A percentile compares a stretch with the other conserved stretches of the same genome.
Evolutionary conservation across 306 rosid species (phyloP).

Genomic region (Pyrus pyrifolia): DNA sequence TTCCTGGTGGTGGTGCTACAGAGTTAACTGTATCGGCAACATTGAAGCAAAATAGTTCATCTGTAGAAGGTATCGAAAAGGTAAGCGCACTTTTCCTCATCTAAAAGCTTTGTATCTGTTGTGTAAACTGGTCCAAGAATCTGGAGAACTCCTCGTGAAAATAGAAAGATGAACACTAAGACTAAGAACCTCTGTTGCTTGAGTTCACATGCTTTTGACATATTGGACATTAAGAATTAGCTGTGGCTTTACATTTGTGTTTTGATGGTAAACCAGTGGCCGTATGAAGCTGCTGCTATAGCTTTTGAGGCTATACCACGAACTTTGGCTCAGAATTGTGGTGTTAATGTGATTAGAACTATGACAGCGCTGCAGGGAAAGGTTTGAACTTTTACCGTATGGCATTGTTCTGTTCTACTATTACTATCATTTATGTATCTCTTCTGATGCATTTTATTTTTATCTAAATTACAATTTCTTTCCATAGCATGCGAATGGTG

Average conservation of each 20-base stretch:
- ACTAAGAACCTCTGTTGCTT: not conserved
- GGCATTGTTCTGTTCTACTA: not conserved
- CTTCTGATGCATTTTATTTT: not conserved
- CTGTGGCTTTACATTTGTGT: not conserved
- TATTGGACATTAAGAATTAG: not conserved
- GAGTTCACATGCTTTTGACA: not conserved
- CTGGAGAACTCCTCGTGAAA: not conserved
- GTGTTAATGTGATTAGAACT: slow-evolving; percentile 88
- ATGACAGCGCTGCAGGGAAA: slow-evolving; percentile 97
- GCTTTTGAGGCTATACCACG: slow-evolving; percentile 99
- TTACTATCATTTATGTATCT: not conserved
- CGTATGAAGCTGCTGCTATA: slow-evolving; percentile 97
- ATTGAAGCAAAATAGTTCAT: slow-evolving; percentile 93
- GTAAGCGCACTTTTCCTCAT: slow-evolving; percentile 19
- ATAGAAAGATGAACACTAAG: not conserved
- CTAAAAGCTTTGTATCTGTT: not conserved
- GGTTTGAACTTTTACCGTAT: slow-evolving; percentile 32
- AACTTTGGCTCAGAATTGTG: slow-evolving; percentile 96
- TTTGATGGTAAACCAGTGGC: slow-evolving; percentile 63
- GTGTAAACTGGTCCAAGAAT: not conserved
- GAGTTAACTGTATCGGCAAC: slow-evolving; percentile 93
- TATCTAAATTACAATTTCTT: slow-evolving; percentile 15
- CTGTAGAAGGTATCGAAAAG: slow-evolving; percentile 94
- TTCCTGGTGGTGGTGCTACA: slow-evolving; percentile 96
- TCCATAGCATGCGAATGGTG: slow-evolving; percentile 80